Percentiles rank a stretch among this genome's conserved stretches.
Evolutionary conservation across 2,329 filamentous ascomycete genomes (phyloP).

Genomic region (Aspergillus brasiliensis): DNA sequence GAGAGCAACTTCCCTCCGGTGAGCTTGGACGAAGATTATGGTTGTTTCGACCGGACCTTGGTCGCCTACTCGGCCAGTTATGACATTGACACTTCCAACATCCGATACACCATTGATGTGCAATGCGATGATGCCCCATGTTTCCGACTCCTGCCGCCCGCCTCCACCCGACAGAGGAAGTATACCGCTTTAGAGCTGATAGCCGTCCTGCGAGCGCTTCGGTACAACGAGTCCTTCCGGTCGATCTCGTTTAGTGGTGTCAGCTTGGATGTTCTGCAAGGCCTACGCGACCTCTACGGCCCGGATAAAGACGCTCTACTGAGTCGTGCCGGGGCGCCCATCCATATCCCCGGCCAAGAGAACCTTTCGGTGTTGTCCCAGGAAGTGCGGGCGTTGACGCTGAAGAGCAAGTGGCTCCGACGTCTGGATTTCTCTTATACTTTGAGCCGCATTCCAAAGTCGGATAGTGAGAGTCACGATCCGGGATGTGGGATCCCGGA

Average conservation of each 20-base stretch:
- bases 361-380: slow-evolving; percentile 65
- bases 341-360: slow-evolving; percentile 56
- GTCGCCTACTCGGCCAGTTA: slow-evolving; percentile 72
- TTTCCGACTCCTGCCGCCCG: slow-evolving; percentile 64
- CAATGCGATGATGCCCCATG: slow-evolving; percentile 67
- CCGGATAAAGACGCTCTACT: slow-evolving; percentile 63
- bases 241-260: slow-evolving; percentile 69
- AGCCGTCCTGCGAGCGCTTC: slow-evolving; percentile 67
- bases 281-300: slow-evolving; percentile 61
- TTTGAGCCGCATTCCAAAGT: slow-evolving; percentile 58
- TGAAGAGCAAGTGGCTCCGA: slow-evolving; percentile 65
- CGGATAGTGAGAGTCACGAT: slow-evolving; percentile 54
- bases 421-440: slow-evolving; percentile 67
- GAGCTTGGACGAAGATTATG: slow-evolving; percentile 58
- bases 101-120: slow-evolving; percentile 64
- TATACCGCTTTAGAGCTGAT: slow-evolving; percentile 67
- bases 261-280: slow-evolving; percentile 65
- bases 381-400: slow-evolving; percentile 66
- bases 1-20: slow-evolving; percentile 50
- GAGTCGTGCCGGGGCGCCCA: slow-evolving; percentile 60
- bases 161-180: slow-evolving; percentile 48
- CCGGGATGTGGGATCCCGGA: slow-evolving; percentile 70
- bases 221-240: slow-evolving; percentile 70
- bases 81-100: slow-evolving; percentile 66
- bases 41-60: slow-evolving; percentile 67